phyloP scores from a whole-genome alignment of 2,329 filamentous ascomycete genomes.

The Orbilia ellipsospora region DNA sequence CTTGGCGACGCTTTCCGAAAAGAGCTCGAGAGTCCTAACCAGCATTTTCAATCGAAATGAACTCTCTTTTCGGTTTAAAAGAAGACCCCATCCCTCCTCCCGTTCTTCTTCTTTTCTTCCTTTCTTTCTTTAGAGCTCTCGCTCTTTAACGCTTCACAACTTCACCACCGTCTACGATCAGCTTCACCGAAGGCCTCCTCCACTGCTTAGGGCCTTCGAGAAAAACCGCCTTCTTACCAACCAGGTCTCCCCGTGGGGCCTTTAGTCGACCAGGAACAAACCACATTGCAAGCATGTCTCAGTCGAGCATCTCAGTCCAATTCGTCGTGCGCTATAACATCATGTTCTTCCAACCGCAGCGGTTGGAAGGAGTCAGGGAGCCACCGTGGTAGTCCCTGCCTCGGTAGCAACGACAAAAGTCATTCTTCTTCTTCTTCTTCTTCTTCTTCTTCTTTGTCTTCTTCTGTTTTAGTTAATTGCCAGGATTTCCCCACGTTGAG shows the following conservation, averaged over 20 bases:
- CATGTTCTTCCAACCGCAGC: constrained; percentile 52
- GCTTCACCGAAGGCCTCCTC: constrained; percentile 24
- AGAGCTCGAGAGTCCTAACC: too few species aligned
- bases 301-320: constrained; percentile 10
- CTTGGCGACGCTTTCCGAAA: neutral
- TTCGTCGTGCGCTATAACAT: constrained; percentile 11
- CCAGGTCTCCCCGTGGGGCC: constrained; percentile 53
- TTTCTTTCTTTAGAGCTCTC: constrained; percentile 31
- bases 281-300: constrained; percentile 48
- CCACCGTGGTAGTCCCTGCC: constrained; percentile 48
- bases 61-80: constrained; percentile 14
- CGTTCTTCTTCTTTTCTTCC: constrained; percentile 25
- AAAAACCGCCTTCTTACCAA: constrained; percentile 11
- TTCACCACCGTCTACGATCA: constrained; percentile 2
- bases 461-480: neutral
- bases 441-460: constrained; percentile 7
- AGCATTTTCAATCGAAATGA: too few species aligned
- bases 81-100: constrained; percentile 12
- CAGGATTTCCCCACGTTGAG: constrained; percentile 11
- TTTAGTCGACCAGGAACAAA: constrained; percentile 30
- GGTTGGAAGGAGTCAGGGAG: constrained; percentile 37
- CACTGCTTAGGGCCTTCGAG: constrained; percentile 21
- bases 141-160: constrained; percentile 41
- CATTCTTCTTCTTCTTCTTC: neutral
- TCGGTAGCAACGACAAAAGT: constrained; percentile 21